A percentile compares a stretch with the other conserved stretches of the same genome.
phyloP scores from a whole-genome alignment of 2,329 filamentous ascomycete species.

The Passalora sequoiae region DNA sequence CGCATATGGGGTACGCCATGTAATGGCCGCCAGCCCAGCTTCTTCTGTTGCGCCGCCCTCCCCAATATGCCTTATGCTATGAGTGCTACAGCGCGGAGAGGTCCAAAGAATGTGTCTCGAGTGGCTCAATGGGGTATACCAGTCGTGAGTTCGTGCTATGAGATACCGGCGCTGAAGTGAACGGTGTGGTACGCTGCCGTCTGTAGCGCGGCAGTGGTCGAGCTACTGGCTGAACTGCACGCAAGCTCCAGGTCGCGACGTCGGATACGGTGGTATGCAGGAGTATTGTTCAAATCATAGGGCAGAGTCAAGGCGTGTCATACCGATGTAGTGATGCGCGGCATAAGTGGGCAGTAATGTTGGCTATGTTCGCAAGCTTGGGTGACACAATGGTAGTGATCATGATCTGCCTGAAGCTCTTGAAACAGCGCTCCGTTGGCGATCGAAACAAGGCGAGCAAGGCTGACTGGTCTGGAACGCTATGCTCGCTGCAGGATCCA shows the following conservation, averaged over 20 bases:
- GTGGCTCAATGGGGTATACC: neutral
- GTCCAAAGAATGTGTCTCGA: neutral
- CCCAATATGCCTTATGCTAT: neutral
- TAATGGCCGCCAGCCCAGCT: neutral
- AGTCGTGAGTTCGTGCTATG: neutral
- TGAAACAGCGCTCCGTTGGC: neutral
- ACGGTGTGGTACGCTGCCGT: neutral
- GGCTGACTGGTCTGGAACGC: neutral
- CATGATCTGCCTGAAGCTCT: neutral
- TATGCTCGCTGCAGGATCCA: neutral
- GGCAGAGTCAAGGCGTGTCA: too few species aligned
- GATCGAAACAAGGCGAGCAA: neutral
- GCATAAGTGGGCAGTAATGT: neutral
- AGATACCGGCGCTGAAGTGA: neutral
- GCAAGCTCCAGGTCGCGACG: neutral
- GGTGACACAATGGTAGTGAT: neutral
- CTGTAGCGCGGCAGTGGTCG: too few species aligned
- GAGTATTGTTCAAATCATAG: neutral
- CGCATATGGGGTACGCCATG: conserved; percentile 16
- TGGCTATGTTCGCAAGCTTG: neutral
- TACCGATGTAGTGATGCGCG: neutral
- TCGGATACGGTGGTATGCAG: neutral
- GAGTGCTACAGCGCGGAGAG: neutral
- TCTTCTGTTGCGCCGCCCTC: neutral
- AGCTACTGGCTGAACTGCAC: neutral